Conservation (phyloP, 1,139 yeast genomes). For the Zygosaccharomyces sapae region DNA sequence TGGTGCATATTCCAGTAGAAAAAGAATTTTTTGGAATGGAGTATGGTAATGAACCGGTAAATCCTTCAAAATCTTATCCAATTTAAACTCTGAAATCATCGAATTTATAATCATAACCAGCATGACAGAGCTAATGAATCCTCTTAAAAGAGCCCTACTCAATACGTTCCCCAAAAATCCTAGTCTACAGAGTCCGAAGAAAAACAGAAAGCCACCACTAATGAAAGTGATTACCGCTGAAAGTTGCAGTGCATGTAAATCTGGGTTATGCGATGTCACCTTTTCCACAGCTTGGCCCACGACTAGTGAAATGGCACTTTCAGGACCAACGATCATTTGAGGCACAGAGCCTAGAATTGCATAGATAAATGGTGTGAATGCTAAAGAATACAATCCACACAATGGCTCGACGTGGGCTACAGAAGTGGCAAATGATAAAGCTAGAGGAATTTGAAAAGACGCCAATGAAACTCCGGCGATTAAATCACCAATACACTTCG, state of each 20-base stretch:
- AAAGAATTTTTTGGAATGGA: constrained; percentile 65
- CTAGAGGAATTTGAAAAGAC: constrained; percentile 86
- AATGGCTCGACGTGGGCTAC: constrained; percentile 88
- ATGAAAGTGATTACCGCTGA: constrained; percentile 71
- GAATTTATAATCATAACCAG: constrained; percentile 83
- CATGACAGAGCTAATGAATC: constrained; percentile 93
- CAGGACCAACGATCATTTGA: constrained; percentile 96
- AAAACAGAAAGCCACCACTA: constrained; percentile 70
- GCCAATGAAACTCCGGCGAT: constrained; percentile 86
- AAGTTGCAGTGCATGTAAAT: constrained; percentile 56
- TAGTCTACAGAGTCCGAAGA: constrained; percentile 75
- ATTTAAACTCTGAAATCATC: constrained; percentile 65
- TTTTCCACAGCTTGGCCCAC: constrained; percentile 91
- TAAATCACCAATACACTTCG: constrained; percentile 64
- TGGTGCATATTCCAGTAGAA: constrained; percentile 46
- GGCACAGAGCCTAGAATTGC: constrained; percentile 88
- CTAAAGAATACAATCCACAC: constrained; percentile 78
- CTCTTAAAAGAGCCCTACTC: constrained; percentile 76
- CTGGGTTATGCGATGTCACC: constrained; percentile 46
- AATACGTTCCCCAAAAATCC: constrained; percentile 88
- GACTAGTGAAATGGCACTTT: constrained; percentile 84
- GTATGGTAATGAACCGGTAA: constrained; percentile 63
- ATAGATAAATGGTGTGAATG: constrained; percentile 79
- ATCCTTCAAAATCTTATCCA: constrained; percentile 41
- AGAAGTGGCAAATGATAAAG: constrained; percentile 83